Conservation (phyloP, 371 early-diverging fungal genomes). For the Paramicrosporidium saccamoebae region DNA sequence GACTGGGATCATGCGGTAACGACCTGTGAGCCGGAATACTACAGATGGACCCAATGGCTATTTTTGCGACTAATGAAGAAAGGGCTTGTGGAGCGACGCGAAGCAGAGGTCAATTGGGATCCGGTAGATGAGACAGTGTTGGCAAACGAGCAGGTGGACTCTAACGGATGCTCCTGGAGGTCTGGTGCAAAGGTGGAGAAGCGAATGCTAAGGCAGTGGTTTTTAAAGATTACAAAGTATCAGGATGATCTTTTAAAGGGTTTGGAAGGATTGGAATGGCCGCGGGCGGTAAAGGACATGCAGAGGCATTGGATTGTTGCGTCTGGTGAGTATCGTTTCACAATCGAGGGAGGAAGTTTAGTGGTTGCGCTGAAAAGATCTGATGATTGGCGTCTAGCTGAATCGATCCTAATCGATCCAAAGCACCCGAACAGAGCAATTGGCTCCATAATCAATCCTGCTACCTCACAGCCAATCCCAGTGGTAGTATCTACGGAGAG, state of each 20-base stretch:
- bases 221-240: conserved; percentile 46
- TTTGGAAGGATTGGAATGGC: conserved; percentile 52
- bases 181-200: conserved; percentile 77
- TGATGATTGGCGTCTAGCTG: too few relatives aligned
- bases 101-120: conserved; percentile 80
- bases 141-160: conserved; percentile 82
- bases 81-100: conserved; percentile 51
- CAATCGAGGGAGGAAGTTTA: too few relatives aligned
- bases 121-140: conserved; percentile 74
- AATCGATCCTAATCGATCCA: too few relatives aligned
- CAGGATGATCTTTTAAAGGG: conserved; percentile 13
- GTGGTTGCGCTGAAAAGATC: too few relatives aligned
- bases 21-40: conserved; percentile 54
- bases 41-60: conserved; percentile 63
- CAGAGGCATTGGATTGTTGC: conserved; percentile 81
- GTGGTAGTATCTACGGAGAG: too few relatives aligned
- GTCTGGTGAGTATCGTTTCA: too few relatives aligned
- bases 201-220: conserved; percentile 58
- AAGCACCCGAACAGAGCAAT: too few relatives aligned
- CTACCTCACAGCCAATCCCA: too few relatives aligned
- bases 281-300: conserved; percentile 50
- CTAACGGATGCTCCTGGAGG: conserved; percentile 53
- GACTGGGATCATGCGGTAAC: conserved; percentile 69
- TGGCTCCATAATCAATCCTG: too few relatives aligned
- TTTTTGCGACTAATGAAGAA: conserved; percentile 36